These are phyloP conservation scores for Cytospora leucostoma DNA, from an alignment of 2,329 filamentous ascomycete genomes.

Conservation along the genomic window DNA sequence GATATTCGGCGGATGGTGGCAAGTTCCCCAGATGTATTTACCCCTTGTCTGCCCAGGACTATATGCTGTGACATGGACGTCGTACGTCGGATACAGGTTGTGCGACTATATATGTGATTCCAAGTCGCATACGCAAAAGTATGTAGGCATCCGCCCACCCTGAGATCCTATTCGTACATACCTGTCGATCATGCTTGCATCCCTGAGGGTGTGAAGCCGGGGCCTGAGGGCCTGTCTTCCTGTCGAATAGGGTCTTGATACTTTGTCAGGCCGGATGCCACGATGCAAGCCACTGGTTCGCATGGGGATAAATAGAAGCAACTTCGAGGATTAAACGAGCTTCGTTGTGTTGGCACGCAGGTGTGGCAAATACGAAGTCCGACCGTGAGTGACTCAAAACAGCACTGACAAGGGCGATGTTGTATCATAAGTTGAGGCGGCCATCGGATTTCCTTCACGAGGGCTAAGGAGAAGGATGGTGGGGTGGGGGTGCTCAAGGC, in stretches of 20 bases:
- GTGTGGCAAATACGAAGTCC: background rate
- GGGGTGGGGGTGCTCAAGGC: background rate
- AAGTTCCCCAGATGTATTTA: background rate
- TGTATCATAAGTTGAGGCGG: too few species aligned
- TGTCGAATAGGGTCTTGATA: background rate
- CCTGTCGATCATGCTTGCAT: background rate
- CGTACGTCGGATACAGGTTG: background rate
- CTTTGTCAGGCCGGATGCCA: background rate
- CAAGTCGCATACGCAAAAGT: background rate
- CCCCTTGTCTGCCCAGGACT: background rate
- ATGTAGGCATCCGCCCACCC: background rate
- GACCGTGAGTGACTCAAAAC: background rate
- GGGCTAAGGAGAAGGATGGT: background rate
- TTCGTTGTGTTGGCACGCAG: background rate
- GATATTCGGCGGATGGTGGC: background rate
- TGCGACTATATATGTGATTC: background rate
- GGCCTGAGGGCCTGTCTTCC: background rate
- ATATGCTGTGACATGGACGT: background rate
- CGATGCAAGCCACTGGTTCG: background rate
- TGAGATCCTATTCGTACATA: background rate
- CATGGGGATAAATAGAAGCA: background rate
- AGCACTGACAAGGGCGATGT: background rate
- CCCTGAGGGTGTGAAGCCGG: background rate
- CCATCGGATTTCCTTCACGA: too few species aligned
- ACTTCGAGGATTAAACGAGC: background rate